These are phyloP conservation scores for Marasmius tenuissimus DNA, from an alignment of 1,284 basidiomycete species.

Conservation along the genomic window DNA sequence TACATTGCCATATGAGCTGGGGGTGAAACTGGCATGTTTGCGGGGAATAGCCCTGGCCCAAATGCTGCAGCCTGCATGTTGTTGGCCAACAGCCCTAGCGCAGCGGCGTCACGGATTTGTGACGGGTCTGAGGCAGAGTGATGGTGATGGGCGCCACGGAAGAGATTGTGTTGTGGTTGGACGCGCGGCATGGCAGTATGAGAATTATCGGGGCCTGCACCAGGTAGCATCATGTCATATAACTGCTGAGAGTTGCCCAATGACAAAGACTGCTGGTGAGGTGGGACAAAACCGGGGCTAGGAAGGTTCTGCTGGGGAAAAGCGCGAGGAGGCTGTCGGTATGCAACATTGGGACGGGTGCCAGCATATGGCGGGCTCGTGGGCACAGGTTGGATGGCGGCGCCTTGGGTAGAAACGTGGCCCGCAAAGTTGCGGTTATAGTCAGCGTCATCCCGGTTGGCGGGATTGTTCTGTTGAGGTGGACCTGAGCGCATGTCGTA, in stretches of 20 bases:
- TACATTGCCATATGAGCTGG: conserved; percentile 57
- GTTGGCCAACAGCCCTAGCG: conserved; percentile 58
- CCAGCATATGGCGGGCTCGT: conserved; percentile 45
- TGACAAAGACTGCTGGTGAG: conserved; percentile 57
- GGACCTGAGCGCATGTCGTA: conserved; percentile 44
- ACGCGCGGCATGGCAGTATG: conserved; percentile 68
- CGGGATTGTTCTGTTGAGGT: conserved; percentile 25
- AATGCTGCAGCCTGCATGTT: conserved; percentile 48
- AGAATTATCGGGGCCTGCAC: conserved; percentile 49
- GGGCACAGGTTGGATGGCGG: conserved; percentile 27
- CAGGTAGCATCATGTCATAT: conserved; percentile 75
- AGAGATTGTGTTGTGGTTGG: conserved; percentile 72
- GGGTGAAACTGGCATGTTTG: conserved; percentile 43
- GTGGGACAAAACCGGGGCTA: conserved; percentile 53
- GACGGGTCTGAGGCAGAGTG: conserved; percentile 81
- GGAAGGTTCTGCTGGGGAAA: conserved; percentile 54
- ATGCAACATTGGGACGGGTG: conserved; percentile 47
- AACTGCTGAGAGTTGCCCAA: conserved; percentile 71
- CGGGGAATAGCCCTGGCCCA: conserved; percentile 49
- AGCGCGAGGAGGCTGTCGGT: conserved; percentile 56
- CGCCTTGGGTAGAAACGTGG: conserved; percentile 31
- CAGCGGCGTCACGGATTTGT: conserved; percentile 63
- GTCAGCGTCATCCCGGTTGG: conserved; percentile 56
- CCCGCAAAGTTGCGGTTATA: conserved; percentile 56
- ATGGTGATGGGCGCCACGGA: conserved; percentile 72